These are phyloP conservation scores for Ustilago bromivora DNA, from an alignment of 1,284 basidiomycete species.

Conservation along the genomic window DNA sequence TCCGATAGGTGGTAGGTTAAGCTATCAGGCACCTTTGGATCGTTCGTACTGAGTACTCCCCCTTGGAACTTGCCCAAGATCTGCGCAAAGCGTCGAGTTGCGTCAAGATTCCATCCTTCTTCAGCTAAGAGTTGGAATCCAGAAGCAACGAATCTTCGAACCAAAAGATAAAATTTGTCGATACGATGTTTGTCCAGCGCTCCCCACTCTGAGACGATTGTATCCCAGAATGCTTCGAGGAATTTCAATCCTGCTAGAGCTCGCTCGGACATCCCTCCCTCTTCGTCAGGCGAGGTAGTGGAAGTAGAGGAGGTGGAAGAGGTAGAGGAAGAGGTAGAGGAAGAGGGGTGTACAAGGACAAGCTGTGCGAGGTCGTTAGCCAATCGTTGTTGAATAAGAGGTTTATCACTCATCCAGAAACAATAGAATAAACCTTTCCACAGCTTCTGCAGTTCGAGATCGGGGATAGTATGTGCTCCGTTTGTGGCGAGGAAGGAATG, in stretches of 20 bases:
- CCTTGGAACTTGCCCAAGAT: slow-evolving; percentile 32
- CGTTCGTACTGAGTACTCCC: slow-evolving; percentile 66
- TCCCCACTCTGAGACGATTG: slow-evolving; percentile 88
- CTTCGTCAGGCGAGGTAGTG: neutral
- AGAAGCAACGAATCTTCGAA: slow-evolving; percentile 86
- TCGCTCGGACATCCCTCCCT: slow-evolving; percentile 4
- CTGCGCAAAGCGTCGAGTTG: slow-evolving; percentile 19
- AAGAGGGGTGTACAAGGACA: slow-evolving; percentile 48
- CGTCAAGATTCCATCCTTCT: slow-evolving; percentile 76
- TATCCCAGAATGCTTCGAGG: slow-evolving; percentile 88
- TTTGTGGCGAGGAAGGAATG: slow-evolving; percentile 73
- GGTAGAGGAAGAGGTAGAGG: neutral
- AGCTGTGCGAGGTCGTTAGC: slow-evolving; percentile 87
- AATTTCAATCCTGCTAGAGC: slow-evolving; percentile 78
- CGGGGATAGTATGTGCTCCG: slow-evolving; percentile 72
- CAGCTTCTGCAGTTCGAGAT: slow-evolving; percentile 85
- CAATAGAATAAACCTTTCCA: slow-evolving; percentile 99
- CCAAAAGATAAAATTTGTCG: slow-evolving; percentile 96
- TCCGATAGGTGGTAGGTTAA: slow-evolving; percentile 81
- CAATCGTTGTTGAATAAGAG: slow-evolving; percentile 91
- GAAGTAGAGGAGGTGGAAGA: neutral
- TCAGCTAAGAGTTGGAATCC: slow-evolving; percentile 83
- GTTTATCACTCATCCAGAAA: slow-evolving; percentile 99
- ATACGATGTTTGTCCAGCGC: slow-evolving; percentile 83
- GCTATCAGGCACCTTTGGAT: slow-evolving; percentile 81